Evolutionary conservation across 179 eudicot genomes (phyloP).

Genomic region (Gypsophila paniculata): DNA sequence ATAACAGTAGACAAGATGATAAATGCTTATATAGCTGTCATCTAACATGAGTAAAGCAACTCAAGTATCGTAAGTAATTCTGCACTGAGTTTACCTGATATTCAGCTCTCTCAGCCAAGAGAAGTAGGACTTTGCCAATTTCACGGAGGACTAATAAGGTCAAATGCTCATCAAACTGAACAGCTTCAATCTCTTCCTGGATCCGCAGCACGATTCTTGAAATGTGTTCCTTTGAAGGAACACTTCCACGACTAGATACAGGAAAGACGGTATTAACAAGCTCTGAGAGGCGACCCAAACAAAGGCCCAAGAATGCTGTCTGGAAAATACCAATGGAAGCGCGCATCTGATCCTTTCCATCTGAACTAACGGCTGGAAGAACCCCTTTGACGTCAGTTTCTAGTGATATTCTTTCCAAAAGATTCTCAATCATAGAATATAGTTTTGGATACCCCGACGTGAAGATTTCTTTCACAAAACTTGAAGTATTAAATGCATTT

Average conservation of each 20-base stretch:
- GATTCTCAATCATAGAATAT: conserved; percentile 68
- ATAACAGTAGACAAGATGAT: neutral
- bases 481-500: conserved; percentile 77
- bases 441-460: conserved; percentile 84
- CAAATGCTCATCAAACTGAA: conserved; percentile 75
- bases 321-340: conserved; percentile 61
- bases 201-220: conserved; percentile 66
- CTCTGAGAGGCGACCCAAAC: conserved; percentile 76
- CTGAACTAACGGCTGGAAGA: conserved; percentile 68
- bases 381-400: conserved; percentile 97
- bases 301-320: conserved; percentile 60
- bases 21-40: neutral
- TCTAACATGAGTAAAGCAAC: neutral
- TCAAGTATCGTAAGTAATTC: neutral
- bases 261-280: conserved; percentile 69
- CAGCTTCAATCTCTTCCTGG: conserved; percentile 92
- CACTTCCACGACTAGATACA: conserved; percentile 69
- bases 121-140: conserved; percentile 68
- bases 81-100: conserved; percentile 53
- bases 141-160: conserved; percentile 79
- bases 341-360: conserved; percentile 75
- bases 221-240: conserved; percentile 84
- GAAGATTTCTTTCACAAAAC: conserved; percentile 86
- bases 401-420: conserved; percentile 79
- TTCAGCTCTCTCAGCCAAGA: conserved; percentile 87